These are phyloP conservation scores for Volutella citrinella DNA, from an alignment of 2,329 filamentous ascomycete species.

Conservation along the genomic window DNA sequence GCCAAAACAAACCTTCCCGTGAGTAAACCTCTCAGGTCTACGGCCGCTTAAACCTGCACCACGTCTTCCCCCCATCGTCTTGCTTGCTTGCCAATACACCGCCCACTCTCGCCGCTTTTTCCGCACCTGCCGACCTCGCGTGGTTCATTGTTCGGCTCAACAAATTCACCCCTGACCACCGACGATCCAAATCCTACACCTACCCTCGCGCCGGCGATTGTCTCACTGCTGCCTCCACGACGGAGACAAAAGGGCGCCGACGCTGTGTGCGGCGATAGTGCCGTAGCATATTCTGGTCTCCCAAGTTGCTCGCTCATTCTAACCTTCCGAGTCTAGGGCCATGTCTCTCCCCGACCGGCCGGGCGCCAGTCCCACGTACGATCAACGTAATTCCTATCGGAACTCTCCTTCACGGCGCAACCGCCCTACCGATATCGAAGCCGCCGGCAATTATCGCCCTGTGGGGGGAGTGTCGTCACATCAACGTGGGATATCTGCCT, in stretches of 20 bases:
- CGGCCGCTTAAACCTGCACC: constrained; percentile 9
- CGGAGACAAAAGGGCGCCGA: constrained; percentile 14
- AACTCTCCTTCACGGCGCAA: constrained; percentile 65
- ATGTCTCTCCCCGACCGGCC: constrained; percentile 67
- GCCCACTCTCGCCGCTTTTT: constrained; percentile 11
- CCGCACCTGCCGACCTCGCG: constrained; percentile 9
- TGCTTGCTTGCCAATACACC: constrained; percentile 5
- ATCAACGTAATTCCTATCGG: constrained; percentile 63
- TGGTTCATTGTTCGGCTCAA: constrained; percentile 8
- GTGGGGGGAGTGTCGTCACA: constrained; percentile 41
- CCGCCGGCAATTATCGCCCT: constrained; percentile 48
- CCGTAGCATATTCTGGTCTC: constrained; percentile 3
- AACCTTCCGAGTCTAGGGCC: constrained; percentile 32
- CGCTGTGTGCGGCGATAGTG: constrained; percentile 9
- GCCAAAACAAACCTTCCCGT: constrained; percentile 24
- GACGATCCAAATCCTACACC: constrained; percentile 15
- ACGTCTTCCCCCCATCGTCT: constrained; percentile 6
- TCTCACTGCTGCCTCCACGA: too few species aligned
- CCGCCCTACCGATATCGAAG: constrained; percentile 68
- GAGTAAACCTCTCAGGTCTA: too few species aligned
- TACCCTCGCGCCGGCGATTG: constrained; percentile 14
- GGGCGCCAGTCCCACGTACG: constrained; percentile 58
- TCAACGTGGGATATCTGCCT: constrained; percentile 55
- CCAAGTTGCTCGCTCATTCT: constrained; percentile 12
- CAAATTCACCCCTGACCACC: constrained; percentile 11